A percentile compares a stretch with the other conserved stretches of the same genome.
phyloP scores from a whole-genome alignment of 2,329 filamentous ascomycete genomes.

The Alternaria viburni region DNA sequence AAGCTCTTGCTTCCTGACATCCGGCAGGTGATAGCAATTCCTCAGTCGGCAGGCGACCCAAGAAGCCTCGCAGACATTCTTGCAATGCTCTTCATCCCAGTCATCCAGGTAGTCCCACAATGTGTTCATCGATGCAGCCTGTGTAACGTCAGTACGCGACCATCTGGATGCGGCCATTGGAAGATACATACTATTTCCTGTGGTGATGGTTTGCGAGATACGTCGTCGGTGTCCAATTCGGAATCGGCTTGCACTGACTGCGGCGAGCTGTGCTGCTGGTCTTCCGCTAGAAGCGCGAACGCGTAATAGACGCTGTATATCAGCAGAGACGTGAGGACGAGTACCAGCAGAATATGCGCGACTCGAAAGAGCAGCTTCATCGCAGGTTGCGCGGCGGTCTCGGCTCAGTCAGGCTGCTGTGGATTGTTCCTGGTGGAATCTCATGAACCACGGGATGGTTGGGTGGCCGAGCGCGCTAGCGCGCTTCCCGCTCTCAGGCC shows the following conservation, averaged over 20 bases:
- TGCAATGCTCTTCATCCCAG: slow-evolving; percentile 20
- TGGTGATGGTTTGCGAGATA: background rate
- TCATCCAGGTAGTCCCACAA: slow-evolving; percentile 22
- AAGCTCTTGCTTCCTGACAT: slow-evolving; percentile 18
- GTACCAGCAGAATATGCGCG: slow-evolving; percentile 6
- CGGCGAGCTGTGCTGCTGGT: background rate
- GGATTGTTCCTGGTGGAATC: background rate
- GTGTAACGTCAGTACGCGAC: background rate
- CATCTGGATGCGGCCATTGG: background rate
- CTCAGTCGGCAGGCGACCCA: slow-evolving; percentile 21
- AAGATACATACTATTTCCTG: background rate
- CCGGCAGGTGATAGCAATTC: slow-evolving; percentile 14
- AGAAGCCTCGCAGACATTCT: slow-evolving; percentile 21
- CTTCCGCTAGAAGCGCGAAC: slow-evolving; percentile 4
- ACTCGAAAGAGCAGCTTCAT: slow-evolving; percentile 9
- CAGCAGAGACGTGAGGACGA: slow-evolving; percentile 1
- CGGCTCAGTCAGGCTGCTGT: background rate
- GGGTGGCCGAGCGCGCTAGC: background rate
- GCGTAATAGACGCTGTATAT: slow-evolving; percentile 11
- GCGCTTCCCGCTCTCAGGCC: background rate
- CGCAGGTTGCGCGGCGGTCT: background rate
- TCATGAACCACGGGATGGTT: background rate
- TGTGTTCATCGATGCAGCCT: slow-evolving; percentile 25
- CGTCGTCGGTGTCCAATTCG: background rate
- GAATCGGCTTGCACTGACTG: background rate